Percentiles rank a stretch among this genome's conserved stretches.
Conservation (phyloP, 2,329 filamentous ascomycete species). For the Beauveria sp. region DNA sequence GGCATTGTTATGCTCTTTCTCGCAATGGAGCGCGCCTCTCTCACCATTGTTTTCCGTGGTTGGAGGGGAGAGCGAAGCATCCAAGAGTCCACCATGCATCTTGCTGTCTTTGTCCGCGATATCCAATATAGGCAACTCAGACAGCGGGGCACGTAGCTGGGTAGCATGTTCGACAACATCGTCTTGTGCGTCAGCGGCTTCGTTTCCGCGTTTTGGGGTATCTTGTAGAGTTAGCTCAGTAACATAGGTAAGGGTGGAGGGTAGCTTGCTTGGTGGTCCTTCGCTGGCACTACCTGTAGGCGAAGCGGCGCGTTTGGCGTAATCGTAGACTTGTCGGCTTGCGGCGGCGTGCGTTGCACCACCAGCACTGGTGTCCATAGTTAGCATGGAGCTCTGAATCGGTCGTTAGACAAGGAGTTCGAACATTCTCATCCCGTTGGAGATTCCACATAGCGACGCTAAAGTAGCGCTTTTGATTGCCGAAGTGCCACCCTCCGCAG, state of each 20-base stretch:
- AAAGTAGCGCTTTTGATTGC: not conserved
- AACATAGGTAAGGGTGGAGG: not conserved
- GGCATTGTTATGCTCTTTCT: too few relatives aligned
- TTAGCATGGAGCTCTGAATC: not conserved
- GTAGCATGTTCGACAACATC: not conserved
- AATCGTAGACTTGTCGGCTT: not conserved
- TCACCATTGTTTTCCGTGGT: too few relatives aligned
- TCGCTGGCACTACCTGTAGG: not conserved
- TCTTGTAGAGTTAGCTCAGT: not conserved
- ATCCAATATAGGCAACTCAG: too few relatives aligned
- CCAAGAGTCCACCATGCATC: too few relatives aligned
- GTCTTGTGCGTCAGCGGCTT: not conserved
- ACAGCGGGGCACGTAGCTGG: too few relatives aligned
- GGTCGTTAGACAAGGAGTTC: not conserved
- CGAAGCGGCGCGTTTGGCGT: not conserved
- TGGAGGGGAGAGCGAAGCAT: too few relatives aligned
- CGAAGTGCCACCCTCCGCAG: not conserved
- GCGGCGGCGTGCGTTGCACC: too few relatives aligned
- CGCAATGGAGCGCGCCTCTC: too few relatives aligned
- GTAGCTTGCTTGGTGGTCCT: not conserved
- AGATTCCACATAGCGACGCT: not conserved
- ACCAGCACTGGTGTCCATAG: too few relatives aligned
- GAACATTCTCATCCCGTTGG: not conserved
- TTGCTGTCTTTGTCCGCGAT: too few relatives aligned
- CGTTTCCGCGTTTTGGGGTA: not conserved